These are phyloP conservation scores for Polytolypa hystricis DNA, from an alignment of 2,329 filamentous ascomycete species.

Conservation along the genomic window DNA sequence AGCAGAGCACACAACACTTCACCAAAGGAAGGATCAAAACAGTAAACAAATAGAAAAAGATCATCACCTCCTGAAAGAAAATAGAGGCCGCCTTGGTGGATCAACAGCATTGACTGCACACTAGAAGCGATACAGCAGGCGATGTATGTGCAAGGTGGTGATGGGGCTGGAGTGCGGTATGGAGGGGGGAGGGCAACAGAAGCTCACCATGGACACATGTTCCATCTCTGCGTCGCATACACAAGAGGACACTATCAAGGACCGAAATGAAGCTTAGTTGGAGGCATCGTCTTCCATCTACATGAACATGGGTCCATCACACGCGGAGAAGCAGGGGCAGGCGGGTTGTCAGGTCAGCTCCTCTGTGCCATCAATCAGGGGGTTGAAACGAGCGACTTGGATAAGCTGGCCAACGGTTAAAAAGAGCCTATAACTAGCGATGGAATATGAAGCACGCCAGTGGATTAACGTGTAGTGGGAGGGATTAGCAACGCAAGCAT, in stretches of 20 bases:
- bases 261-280: constrained; percentile 10
- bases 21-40: constrained; percentile 7
- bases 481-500: too few relatives aligned
- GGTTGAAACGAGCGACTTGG: too few relatives aligned
- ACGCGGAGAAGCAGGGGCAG: not conserved
- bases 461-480: too few relatives aligned
- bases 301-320: constrained; percentile 4
- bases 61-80: constrained; percentile 1
- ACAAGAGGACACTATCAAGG: constrained; percentile 6
- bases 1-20: not conserved
- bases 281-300: constrained; percentile 2
- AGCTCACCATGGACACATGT: constrained; percentile 23
- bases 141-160: not conserved
- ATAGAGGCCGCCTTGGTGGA: not conserved
- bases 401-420: too few relatives aligned
- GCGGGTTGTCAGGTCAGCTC: too few relatives aligned
- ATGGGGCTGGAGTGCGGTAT: not conserved
- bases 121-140: not conserved
- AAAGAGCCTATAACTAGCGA: too few relatives aligned
- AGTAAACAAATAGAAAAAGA: not conserved
- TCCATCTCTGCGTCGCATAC: constrained; percentile 15
- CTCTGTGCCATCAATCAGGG: too few relatives aligned
- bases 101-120: not conserved
- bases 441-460: too few relatives aligned
- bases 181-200: not conserved